A percentile compares a stretch with the other conserved stretches of the same genome.
These are phyloP conservation scores for Botryotinia convoluta DNA, from an alignment of 2,329 filamentous ascomycete species.

Conservation along the genomic window DNA sequence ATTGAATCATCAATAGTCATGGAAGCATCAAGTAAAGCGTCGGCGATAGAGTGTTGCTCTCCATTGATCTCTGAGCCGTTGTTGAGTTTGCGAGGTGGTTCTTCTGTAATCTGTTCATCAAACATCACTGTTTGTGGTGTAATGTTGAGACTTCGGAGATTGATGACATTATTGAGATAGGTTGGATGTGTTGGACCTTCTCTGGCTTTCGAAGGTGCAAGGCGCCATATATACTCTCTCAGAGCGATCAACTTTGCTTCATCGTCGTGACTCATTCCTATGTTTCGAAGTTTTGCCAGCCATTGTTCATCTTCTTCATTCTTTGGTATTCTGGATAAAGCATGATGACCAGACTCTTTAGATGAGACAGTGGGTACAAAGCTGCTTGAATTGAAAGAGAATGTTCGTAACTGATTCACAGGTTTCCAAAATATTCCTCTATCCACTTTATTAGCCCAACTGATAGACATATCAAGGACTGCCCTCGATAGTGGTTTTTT, in stretches of 20 bases:
- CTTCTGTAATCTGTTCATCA: conserved; percentile 64
- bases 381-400: conserved; percentile 61
- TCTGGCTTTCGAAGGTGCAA: conserved; percentile 63
- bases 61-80: conserved; percentile 39
- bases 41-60: conserved; percentile 71
- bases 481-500: conserved; percentile 77
- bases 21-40: conserved; percentile 88
- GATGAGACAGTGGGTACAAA: conserved; percentile 53
- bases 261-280: conserved; percentile 79
- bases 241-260: conserved; percentile 85
- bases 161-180: conserved; percentile 68
- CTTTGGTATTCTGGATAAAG: conserved; percentile 62
- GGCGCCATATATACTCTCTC: conserved; percentile 86
- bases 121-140: conserved; percentile 90
- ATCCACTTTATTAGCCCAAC: conserved; percentile 81
- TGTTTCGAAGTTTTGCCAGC: conserved; percentile 78
- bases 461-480: conserved; percentile 80
- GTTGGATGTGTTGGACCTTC: conserved; percentile 30
- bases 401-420: conserved; percentile 65
- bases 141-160: conserved; percentile 71
- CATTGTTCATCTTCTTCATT: conserved; percentile 95
- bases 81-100: conserved; percentile 39
- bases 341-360: conserved; percentile 54
- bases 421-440: conserved; percentile 86
- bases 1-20: conserved; percentile 75